A percentile compares a stretch with the other conserved stretches of the same genome.
phyloP scores from a whole-genome alignment of 2,329 filamentous ascomycete genomes.

The Colletotrichum falcatum region DNA sequence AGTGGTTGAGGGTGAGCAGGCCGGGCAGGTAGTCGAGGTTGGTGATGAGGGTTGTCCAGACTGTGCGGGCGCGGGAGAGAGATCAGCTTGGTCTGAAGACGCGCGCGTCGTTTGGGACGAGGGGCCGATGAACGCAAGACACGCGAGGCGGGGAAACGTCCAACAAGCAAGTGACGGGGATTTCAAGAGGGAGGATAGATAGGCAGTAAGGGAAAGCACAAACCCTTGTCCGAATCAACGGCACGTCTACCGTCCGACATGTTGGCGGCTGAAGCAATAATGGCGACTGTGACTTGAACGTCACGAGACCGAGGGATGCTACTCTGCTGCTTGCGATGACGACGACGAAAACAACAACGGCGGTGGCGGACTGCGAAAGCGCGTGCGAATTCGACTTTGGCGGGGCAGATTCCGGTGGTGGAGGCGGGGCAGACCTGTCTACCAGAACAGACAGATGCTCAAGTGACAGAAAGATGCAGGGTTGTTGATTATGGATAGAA shows the following conservation, averaged over 20 bases:
- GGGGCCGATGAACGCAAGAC: neutral
- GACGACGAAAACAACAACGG: neutral
- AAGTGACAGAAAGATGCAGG: neutral
- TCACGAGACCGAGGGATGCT: neutral
- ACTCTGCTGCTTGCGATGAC: constrained; percentile 16
- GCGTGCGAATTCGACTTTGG: constrained; percentile 7
- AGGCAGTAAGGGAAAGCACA: neutral
- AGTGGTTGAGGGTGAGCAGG: constrained; percentile 83
- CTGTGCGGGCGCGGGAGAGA: constrained; percentile 53
- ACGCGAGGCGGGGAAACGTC: neutral
- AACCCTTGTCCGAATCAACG: constrained; percentile 57
- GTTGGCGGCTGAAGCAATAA: constrained; percentile 1
- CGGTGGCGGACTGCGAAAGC: constrained; percentile 5
- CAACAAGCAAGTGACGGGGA: neutral
- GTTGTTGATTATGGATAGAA: neutral
- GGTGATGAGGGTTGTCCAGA: constrained; percentile 90
- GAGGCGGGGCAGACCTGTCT: constrained; percentile 33
- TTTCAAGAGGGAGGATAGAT: constrained; percentile 4
- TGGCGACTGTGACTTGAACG: constrained; percentile 9
- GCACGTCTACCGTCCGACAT: constrained; percentile 46
- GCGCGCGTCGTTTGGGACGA: constrained; percentile 5
- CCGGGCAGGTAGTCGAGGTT: constrained; percentile 86
- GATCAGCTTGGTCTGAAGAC: constrained; percentile 18
- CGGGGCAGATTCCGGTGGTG: constrained; percentile 37
- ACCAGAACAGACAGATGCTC: constrained; percentile 8